Base-by-base conservation (phyloP, 345 rosid genomes). In the Populus deltoides region DNA sequence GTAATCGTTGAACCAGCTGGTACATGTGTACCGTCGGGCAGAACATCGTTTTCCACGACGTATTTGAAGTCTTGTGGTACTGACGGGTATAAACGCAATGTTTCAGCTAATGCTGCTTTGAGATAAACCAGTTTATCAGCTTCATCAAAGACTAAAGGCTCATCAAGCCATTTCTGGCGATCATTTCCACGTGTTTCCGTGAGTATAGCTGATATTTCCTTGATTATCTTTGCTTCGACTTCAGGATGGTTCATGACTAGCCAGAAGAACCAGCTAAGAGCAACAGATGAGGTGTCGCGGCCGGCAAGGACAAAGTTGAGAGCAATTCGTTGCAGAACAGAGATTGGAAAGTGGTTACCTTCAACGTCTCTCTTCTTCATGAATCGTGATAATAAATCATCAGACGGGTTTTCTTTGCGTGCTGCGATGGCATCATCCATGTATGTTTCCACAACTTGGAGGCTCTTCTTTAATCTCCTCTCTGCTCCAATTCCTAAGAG, bases 231-330 rank as follows among this genome's bases (percentile, higher is more conserved):
- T 66, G 74, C 76, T 78, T 94, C 98, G 0, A 93, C 84, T 31
- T 82, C 85, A 0, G 89, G 88, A 45, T 90, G 81, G 78, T 90
- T 90, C 93, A 90, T 91, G 68, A 94, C 90, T 2, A 93, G 92
- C 94, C 97, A 92, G 86, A 94, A 94, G 84, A 94, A 94, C 98
- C 98, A 94, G 81, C 96, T 92, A 45, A 94, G 85, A 7, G 98
- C 98, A 27, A 91, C 97, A 0, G 98, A 94, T 5, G 98, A 94
- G 7, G 98, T 94, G 83, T 94, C 98, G 0, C 98, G 89, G 45
- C 98, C 98, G 0, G 98, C 98, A 0, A 94, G 93, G 75, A 93
- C 94, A 65, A 94, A 94, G 84, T 94, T 94, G 0, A 93, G 84
- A 18, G 97, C 97, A n/a, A 94, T 93, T 7, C 88, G 90, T 82